phyloP scores from a whole-genome alignment of 345 rosid species.

The Brassica rapa region DNA sequence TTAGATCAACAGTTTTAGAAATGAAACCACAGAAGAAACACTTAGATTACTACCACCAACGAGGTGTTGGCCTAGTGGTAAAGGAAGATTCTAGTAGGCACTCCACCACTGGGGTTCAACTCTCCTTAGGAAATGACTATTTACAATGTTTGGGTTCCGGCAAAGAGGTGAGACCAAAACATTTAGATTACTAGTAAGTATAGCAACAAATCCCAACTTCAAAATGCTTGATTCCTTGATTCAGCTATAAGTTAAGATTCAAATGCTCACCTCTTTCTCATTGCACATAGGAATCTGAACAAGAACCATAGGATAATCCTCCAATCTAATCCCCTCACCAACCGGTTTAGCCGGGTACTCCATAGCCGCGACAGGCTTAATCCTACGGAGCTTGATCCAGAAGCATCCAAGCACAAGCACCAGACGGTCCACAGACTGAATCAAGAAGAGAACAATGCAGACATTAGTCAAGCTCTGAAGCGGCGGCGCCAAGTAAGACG shows the following conservation, averaged over 20 bases:
- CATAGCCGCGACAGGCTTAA: constrained; percentile 59
- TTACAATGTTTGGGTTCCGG: no score
- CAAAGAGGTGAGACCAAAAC: no score
- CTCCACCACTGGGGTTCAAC: no score
- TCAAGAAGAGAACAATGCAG: constrained; percentile 76
- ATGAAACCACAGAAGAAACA: not conserved
- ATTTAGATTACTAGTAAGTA: not conserved
- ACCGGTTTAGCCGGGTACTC: constrained; percentile 37
- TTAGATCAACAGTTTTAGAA: not conserved
- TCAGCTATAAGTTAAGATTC: not conserved
- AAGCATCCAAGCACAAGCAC: constrained; percentile 72
- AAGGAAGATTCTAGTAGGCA: no score
- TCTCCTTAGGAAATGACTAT: no score
- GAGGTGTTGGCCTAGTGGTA: no score
- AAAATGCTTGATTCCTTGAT: constrained; percentile 1
- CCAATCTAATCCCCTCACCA: not conserved
- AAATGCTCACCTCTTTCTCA: constrained; percentile 76
- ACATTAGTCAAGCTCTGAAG: constrained; percentile 69
- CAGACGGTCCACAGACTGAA: constrained; percentile 80
- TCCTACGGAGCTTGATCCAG: constrained; percentile 65
- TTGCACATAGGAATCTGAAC: constrained; percentile 98
- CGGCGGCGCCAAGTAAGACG: constrained; percentile 73
- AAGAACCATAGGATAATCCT: constrained; percentile 82
- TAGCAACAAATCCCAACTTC: constrained; percentile 2
- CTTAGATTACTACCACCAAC: not conserved